Base-by-base conservation (phyloP, 1,139 yeast genomes). In the Candida sp. region DNA sequence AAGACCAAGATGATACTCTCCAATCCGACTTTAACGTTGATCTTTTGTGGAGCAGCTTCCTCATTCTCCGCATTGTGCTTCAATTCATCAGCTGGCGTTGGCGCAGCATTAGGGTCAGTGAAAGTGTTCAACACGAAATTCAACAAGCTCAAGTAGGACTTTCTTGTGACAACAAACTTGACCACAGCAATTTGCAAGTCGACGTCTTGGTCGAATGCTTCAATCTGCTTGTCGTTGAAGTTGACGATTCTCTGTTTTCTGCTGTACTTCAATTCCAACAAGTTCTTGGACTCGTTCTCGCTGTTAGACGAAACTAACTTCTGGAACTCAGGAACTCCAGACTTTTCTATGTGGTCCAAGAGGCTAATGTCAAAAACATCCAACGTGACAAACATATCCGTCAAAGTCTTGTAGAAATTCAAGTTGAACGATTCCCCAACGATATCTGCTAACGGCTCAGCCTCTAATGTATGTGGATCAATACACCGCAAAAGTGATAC, bases 81-180 rank as follows among this genome's bases (percentile, higher is more conserved):
- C 53, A 88, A 72, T 33, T 77, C 84, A 68, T 86, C 91, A 0
- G 90, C 86, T 1, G 90, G 88, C 1, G 84, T 72, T 30, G 82
- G 86, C 12, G 81, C 83, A 0, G 93, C 90, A 56, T 84, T 77
- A 0, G 92, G 93, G 66, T 86, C 89, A 0, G 97, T 88, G 64
- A 94, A 94, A 0, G 98, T 94, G 45, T 93, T 90, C 62, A 93
- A 76, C 3, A 88, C 75, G 65, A 88, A 96, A 66, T 92, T 96
- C 57, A 94, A 71, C 12, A 94, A 72, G 3, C 96, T 88, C 57
- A 94, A 76, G 27, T 90, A 72, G 1, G 97, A 88, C 60, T 84
- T 88, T 47, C 98, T 84, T 0, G 96, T 84, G 8, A 93, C 72
- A 2, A 90, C 88, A 47, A 90, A 79, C 56, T 86, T 85, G 51